Conservation (phyloP, 257 asterid species). For the Solanum corneliomulleri region DNA sequence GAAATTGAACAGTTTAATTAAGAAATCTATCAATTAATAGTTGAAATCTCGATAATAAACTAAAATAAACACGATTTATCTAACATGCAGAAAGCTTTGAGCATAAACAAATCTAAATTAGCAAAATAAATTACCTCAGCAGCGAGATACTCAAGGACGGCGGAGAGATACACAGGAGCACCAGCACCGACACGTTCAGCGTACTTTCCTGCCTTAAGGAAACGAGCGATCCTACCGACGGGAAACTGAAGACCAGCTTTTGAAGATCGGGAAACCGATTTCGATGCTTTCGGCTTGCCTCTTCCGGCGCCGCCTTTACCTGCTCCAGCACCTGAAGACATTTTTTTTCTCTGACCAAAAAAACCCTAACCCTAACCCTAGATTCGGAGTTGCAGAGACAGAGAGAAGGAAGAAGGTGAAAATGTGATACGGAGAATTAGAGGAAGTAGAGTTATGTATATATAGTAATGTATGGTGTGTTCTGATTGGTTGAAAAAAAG, state of each 20-base stretch:
- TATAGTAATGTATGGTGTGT: background rate
- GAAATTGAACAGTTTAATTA: background rate
- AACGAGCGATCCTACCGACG: constrained; percentile 4
- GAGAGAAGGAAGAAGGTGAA: background rate
- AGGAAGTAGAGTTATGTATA: background rate
- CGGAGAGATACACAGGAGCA: constrained; percentile 5
- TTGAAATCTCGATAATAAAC: background rate
- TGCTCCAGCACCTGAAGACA: constrained; percentile 4
- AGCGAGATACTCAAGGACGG: constrained; percentile 10
- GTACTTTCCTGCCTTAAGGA: constrained; percentile 2
- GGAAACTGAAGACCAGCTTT: constrained; percentile 9
- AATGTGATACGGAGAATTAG: background rate
- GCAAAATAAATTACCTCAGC: background rate
- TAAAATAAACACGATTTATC: no score
- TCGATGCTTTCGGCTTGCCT: constrained; percentile 3
- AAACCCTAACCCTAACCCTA: constrained; percentile 4
- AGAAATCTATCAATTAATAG: background rate
- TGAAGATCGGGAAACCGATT: constrained; percentile 7
- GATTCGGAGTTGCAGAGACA: background rate
- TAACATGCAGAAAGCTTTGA: background rate
- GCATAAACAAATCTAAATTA: background rate
- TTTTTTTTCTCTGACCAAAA: background rate
- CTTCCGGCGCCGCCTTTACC: constrained; percentile 7
- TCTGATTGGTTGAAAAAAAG: background rate
- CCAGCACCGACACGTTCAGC: constrained; percentile 11